phyloP scores from a whole-genome alignment of 1,284 basidiomycete genomes.

The Malassezia psittaci region DNA sequence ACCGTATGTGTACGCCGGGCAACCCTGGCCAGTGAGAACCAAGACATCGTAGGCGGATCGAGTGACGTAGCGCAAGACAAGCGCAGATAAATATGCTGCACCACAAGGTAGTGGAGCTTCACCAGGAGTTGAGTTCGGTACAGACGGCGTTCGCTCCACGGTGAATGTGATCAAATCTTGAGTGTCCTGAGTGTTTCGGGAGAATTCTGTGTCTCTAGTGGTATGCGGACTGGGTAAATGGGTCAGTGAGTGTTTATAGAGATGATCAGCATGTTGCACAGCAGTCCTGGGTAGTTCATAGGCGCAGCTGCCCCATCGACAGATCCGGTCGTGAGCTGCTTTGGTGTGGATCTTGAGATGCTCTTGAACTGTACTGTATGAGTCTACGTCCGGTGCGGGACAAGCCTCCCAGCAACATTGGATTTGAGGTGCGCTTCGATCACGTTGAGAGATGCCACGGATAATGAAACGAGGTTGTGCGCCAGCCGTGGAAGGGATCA shows the following conservation, averaged over 20 bases:
- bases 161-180: conserved; percentile 32
- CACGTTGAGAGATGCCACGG: conserved; percentile 56
- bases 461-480: conserved; percentile 59
- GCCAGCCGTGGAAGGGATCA: conserved; percentile 59
- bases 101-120: conserved; percentile 31
- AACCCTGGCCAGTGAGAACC: conserved; percentile 22
- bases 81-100: conserved; percentile 29
- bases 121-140: conserved; percentile 17
- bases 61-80: conserved; percentile 36
- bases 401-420: conserved; percentile 35
- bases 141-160: conserved; percentile 39
- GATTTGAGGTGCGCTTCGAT: conserved; percentile 19
- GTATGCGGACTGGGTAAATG: conserved; percentile 5
- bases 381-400: conserved; percentile 19
- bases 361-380: conserved; percentile 20
- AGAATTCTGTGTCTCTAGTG: conserved; percentile 12
- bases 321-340: conserved; percentile 23
- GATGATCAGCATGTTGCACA: conserved; percentile 2
- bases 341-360: conserved; percentile 27
- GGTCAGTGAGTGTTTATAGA: conserved; percentile 12
- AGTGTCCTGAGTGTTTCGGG: conserved; percentile 32
- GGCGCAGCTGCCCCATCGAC: conserved; percentile 30
- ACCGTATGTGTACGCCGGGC: conserved; percentile 15
- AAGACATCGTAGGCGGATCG: conserved; percentile 27
- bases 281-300: conserved; percentile 9